Evolutionary conservation across 805 yeast genomes (phyloP).

Genomic region (Candida caryicola): DNA sequence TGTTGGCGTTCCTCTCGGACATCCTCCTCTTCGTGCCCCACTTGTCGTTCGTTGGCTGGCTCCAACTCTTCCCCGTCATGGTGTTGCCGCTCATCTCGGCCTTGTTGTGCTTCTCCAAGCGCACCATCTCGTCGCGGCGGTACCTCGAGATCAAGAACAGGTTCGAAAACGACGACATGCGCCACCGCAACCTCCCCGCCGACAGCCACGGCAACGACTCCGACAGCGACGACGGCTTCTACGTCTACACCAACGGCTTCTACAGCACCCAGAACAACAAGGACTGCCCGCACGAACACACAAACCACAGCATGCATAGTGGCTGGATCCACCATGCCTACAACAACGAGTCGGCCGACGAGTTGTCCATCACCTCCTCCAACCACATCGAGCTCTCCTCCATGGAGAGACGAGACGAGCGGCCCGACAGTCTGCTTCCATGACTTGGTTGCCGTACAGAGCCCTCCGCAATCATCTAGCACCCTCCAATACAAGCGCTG

Average conservation of each 20-base stretch:
- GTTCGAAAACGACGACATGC: conserved; percentile 36
- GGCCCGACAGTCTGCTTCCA: too few species aligned
- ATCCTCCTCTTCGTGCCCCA: conserved; percentile 73
- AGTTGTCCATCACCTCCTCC: conserved; percentile 12
- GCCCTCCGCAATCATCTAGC: too few species aligned
- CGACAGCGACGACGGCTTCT: conserved; percentile 43
- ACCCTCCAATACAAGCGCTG: too few species aligned
- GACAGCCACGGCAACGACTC: conserved; percentile 16
- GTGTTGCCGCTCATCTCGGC: conserved; percentile 63
- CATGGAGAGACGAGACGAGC: background rate
- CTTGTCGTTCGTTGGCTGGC: conserved; percentile 84
- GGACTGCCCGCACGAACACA: conserved; percentile 8
- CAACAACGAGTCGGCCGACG: conserved; percentile 9
- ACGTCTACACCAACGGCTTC: conserved; percentile 42
- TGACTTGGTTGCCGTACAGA: too few species aligned
- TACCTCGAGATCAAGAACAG: conserved; percentile 31
- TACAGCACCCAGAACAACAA: conserved; percentile 21
- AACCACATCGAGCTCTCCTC: background rate
- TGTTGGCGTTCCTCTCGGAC: conserved; percentile 80
- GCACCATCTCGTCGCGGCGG: conserved; percentile 56
- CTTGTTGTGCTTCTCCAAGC: conserved; percentile 65
- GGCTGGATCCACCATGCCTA: conserved; percentile 16
- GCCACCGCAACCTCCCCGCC: conserved; percentile 17
- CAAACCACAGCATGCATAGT: conserved; percentile 13
- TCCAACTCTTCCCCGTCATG: conserved; percentile 66